phyloP scores from a whole-genome alignment of 2,329 filamentous ascomycete genomes.

The Pleurostoma richardsiae region DNA sequence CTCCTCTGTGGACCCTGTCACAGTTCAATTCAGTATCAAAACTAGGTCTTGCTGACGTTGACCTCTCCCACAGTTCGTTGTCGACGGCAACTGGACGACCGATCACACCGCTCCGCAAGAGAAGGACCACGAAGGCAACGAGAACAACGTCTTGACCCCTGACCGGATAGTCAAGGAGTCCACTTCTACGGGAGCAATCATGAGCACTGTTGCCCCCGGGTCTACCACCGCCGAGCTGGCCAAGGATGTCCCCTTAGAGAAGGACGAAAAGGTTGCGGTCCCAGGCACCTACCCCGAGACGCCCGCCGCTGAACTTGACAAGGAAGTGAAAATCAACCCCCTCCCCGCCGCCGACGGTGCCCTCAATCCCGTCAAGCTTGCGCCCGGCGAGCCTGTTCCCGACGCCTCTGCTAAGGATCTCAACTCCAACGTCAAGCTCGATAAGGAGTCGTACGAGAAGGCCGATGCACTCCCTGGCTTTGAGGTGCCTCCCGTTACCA shows the following conservation, averaged over 20 bases:
- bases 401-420: slow-evolving; percentile 64
- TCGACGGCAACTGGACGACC: slow-evolving; percentile 85
- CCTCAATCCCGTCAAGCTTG: slow-evolving; percentile 76
- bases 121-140: slow-evolving; percentile 74
- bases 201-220: slow-evolving; percentile 62
- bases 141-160: slow-evolving; percentile 86
- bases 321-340: slow-evolving; percentile 54
- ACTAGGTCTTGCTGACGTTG: slow-evolving; percentile 14
- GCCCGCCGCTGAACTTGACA: slow-evolving; percentile 47
- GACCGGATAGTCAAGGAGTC: slow-evolving; percentile 57
- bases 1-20: too few species aligned
- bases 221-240: slow-evolving; percentile 67
- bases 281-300: slow-evolving; percentile 72
- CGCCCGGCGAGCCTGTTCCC: slow-evolving; percentile 77
- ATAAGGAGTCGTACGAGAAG: slow-evolving; percentile 83
- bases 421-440: slow-evolving; percentile 68
- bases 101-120: slow-evolving; percentile 79
- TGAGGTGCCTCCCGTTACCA: slow-evolving; percentile 49
- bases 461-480: slow-evolving; percentile 58
- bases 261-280: slow-evolving; percentile 28
- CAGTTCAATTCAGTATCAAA: too few species aligned
- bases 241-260: slow-evolving; percentile 58
- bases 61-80: slow-evolving; percentile 68
- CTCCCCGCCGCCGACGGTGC: slow-evolving; percentile 57
- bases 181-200: slow-evolving; percentile 41